Conservation (phyloP, 495 filamentous ascomycete species). For the Aspergillus diversus region DNA sequence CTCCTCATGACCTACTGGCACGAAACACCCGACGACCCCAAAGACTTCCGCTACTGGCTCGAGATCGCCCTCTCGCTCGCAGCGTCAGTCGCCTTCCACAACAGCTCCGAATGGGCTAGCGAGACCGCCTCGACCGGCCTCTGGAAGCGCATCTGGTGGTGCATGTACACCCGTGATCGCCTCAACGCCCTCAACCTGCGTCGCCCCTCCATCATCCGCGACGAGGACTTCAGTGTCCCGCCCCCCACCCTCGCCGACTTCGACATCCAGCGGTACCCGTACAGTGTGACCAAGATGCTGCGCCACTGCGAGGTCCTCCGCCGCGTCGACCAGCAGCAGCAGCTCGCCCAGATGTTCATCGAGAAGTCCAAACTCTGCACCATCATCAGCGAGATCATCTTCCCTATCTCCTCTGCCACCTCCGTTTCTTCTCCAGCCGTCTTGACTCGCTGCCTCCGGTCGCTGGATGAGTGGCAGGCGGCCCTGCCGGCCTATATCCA, state of each 20-base stretch:
- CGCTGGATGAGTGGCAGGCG: conserved; percentile 1
- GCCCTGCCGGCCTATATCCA: background rate
- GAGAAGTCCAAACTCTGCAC: conserved; percentile 15
- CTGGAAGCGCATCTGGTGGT: conserved; percentile 22
- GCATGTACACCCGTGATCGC: conserved; percentile 19
- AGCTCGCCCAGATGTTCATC: conserved; percentile 19
- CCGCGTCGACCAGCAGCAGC: conserved; percentile 1
- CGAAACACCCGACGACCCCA: conserved; percentile 74
- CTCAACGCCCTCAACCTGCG: conserved; percentile 16
- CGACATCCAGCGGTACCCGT: conserved; percentile 6
- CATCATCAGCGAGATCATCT: conserved; percentile 10
- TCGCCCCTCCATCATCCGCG: conserved; percentile 13
- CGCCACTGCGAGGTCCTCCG: conserved; percentile 13
- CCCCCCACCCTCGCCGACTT: conserved; percentile 12
- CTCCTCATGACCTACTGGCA: conserved; percentile 80
- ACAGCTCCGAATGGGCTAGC: conserved; percentile 1
- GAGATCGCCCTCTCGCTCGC: conserved; percentile 19
- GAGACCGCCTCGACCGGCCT: background rate
- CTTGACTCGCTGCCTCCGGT: background rate
- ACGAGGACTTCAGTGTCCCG: conserved; percentile 11
- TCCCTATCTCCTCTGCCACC: background rate
- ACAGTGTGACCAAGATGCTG: conserved; percentile 7
- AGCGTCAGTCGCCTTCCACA: conserved; percentile 10
- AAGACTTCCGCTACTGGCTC: conserved; percentile 41
- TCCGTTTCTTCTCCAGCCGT: conserved; percentile 1